Percentiles rank a stretch among this genome's conserved stretches.
phyloP scores from a whole-genome alignment of 306 rosid species.

The peach (Prunus persica) region Prunus_persica_NCBIv2 NC_034009.1:9077501-9078000 shows the following conservation, averaged over 20 bases:
- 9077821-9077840: background rate
- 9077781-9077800: background rate
- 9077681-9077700: background rate
- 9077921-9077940: background rate
- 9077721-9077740: background rate
- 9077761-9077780: background rate
- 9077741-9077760: slow-evolving; percentile 1
- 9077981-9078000: background rate
- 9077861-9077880: background rate
- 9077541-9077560: slow-evolving; percentile 28
- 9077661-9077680: slow-evolving; percentile 2
- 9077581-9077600: slow-evolving; percentile 8
- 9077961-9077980: background rate
- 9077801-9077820: background rate
- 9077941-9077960: background rate
- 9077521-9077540: slow-evolving; percentile 12
- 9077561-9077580: slow-evolving; percentile 10
- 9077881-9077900: background rate
- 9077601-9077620: slow-evolving; percentile 14
- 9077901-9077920: background rate
- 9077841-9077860: slow-evolving; percentile 4
- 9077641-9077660: slow-evolving; percentile 9
- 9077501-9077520: slow-evolving; percentile 3
- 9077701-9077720: background rate
- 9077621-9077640: slow-evolving; percentile 12